Percentiles rank a stretch among this genome's conserved stretches.
phyloP scores from a whole-genome alignment of 495 filamentous ascomycete genomes.

The Penicillium mononematosum region DNA sequence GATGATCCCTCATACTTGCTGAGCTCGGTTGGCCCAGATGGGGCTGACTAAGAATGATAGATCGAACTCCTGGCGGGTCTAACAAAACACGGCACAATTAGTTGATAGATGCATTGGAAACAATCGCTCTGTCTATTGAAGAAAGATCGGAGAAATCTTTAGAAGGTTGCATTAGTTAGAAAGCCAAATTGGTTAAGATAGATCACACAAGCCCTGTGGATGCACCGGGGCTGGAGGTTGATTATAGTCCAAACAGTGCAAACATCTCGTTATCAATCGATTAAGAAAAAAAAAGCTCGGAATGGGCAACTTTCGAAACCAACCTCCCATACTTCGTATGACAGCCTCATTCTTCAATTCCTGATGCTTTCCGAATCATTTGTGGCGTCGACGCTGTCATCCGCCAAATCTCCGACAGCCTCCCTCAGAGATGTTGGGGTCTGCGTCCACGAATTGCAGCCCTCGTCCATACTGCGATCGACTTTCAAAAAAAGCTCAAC shows the following conservation, averaged over 20 bases:
- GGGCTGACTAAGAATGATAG: conserved; percentile 8
- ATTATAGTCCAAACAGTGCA: conserved; percentile 38
- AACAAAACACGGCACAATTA: conserved; percentile 2
- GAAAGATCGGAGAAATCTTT: conserved; percentile 2
- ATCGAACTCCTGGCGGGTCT: not conserved
- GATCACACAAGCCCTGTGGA: conserved; percentile 9
- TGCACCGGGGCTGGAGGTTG: conserved; percentile 2
- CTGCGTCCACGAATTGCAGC: conserved; percentile 79
- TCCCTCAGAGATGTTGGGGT: conserved; percentile 76
- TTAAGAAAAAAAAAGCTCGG: conserved; percentile 34
- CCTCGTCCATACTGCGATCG: conserved; percentile 63
- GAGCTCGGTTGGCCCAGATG: not conserved
- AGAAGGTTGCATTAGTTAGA: conserved; percentile 2
- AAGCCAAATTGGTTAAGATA: conserved; percentile 1
- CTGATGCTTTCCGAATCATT: conserved; percentile 81
- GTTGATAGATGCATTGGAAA: conserved; percentile 1
- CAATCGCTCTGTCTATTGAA: not conserved
- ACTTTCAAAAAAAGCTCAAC: conserved; percentile 93
- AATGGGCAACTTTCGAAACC: conserved; percentile 7
- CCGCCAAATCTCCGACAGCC: conserved; percentile 61
- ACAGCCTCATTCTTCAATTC: conserved; percentile 23
- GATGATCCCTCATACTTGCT: conserved; percentile 11
- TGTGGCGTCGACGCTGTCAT: conserved; percentile 67
- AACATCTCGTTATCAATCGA: conserved; percentile 39
- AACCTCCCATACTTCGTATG: conserved; percentile 23